phyloP scores from a whole-genome alignment of 257 asterid genomes.

The Phtheirospermum japonicum region DNA sequence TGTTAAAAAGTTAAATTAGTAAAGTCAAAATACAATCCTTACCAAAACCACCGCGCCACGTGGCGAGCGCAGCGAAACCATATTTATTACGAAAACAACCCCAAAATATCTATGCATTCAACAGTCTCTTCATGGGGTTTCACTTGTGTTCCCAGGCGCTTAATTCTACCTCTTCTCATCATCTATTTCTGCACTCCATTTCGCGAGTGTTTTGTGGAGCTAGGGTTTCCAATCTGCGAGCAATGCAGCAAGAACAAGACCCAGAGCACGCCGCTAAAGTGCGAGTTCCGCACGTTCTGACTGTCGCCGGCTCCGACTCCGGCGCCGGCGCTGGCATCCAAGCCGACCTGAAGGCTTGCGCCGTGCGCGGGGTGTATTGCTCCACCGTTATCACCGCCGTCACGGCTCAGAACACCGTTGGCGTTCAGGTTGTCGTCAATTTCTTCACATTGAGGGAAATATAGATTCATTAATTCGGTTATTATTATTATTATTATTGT shows the following conservation, averaged over 20 bases:
- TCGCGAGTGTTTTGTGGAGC: conserved; percentile 17
- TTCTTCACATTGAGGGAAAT: not conserved
- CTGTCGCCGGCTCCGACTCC: conserved; percentile 96
- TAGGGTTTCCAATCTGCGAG: conserved; percentile 32
- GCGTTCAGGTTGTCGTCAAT: conserved; percentile 64
- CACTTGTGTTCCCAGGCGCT: conserved; percentile 16
- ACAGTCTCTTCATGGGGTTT: conserved; percentile 25
- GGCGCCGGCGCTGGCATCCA: conserved; percentile 96
- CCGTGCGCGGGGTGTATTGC: conserved; percentile 83
- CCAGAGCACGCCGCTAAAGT: conserved; percentile 16
- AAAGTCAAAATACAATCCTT: too few species aligned
- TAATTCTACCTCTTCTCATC: conserved; percentile 10
- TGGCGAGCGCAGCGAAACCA: not conserved
- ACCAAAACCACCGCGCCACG: not conserved
- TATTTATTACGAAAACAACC: not conserved
- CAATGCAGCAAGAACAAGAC: conserved; percentile 39
- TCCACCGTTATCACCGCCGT: conserved; percentile 91
- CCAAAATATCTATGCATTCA: not conserved
- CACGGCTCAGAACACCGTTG: conserved; percentile 91
- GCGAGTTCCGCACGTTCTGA: conserved; percentile 80
- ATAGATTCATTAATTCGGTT: not conserved
- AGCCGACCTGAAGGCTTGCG: conserved; percentile 91
- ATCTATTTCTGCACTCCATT: conserved; percentile 14
- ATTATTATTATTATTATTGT: not conserved
- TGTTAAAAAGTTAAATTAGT: too few species aligned